A percentile compares a stretch with the other conserved stretches of the same genome.
These are phyloP conservation scores for Talaromyces liani DNA, from an alignment of 495 filamentous ascomycete genomes.

Conservation along the genomic window DNA sequence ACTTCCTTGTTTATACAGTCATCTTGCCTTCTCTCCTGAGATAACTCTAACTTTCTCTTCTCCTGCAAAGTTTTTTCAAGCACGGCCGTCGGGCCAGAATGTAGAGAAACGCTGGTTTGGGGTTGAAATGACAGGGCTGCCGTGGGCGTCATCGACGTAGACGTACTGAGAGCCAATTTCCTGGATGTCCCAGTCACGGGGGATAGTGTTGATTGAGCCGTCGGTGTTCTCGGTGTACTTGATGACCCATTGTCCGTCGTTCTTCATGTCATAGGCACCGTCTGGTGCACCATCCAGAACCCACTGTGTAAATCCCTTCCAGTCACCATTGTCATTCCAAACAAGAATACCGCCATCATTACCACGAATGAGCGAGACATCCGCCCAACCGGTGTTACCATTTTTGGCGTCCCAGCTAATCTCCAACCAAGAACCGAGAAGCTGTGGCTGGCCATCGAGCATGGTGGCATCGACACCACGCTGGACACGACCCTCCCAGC, in stretches of 20 bases:
- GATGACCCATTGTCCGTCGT: conserved; percentile 3
- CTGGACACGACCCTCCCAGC: conserved; percentile 5
- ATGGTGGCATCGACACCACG: neutral
- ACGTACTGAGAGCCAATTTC: neutral
- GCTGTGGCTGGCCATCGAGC: conserved; percentile 1
- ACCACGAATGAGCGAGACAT: conserved; percentile 4
- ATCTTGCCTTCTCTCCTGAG: neutral
- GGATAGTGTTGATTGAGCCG: conserved; percentile 1
- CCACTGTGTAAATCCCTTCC: conserved; percentile 4
- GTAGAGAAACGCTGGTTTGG: conserved; percentile 3
- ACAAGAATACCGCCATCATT: conserved; percentile 5
- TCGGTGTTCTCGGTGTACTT: neutral
- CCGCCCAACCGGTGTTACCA: conserved; percentile 1
- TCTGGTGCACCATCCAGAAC: conserved; percentile 3
- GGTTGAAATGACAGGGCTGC: conserved; percentile 4
- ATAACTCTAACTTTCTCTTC: neutral
- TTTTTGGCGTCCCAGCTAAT: conserved; percentile 1
- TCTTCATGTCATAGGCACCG: conserved; percentile 3
- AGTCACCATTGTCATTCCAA: neutral
- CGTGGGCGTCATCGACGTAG: conserved; percentile 2
- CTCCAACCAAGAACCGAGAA: conserved; percentile 5
- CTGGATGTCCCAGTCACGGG: conserved; percentile 4
- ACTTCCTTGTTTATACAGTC: neutral
- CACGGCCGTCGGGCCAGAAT: conserved; percentile 1
- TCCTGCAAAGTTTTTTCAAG: neutral